Conservation (phyloP, 176 grass and related monocot genomes). For the Tillandsia leiboldiana region DNA sequence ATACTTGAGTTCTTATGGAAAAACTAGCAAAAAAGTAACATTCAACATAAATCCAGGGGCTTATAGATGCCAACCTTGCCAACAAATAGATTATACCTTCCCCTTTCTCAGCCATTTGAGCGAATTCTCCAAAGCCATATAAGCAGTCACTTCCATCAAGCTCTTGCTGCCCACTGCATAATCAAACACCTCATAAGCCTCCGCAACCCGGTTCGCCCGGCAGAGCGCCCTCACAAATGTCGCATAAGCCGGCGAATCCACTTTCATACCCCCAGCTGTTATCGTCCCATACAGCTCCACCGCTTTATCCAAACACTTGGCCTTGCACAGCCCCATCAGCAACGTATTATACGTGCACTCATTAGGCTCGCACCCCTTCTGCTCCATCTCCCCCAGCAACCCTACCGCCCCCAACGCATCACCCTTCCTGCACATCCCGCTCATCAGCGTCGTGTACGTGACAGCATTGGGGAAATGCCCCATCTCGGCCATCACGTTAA, state of each 20-base stretch:
- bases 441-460: slow-evolving; percentile 87
- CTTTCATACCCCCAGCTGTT: slow-evolving; percentile 46
- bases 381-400: slow-evolving; percentile 58
- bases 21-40: neutral
- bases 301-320: slow-evolving; percentile 55
- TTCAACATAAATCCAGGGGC: neutral
- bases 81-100: slow-evolving; percentile 17
- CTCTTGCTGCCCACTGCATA: slow-evolving; percentile 68
- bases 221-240: slow-evolving; percentile 58
- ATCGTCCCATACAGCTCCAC: slow-evolving; percentile 55
- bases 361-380: slow-evolving; percentile 56
- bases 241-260: slow-evolving; percentile 47
- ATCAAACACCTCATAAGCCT: slow-evolving; percentile 79
- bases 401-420: slow-evolving; percentile 34
- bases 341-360: slow-evolving; percentile 72
- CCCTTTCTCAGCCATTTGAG: slow-evolving; percentile 61
- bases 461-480: slow-evolving; percentile 56
- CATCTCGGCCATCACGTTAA: slow-evolving; percentile 43
- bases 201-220: slow-evolving; percentile 27
- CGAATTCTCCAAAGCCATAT: slow-evolving; percentile 51
- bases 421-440: slow-evolving; percentile 79
- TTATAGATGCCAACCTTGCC: neutral
- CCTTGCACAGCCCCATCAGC: slow-evolving; percentile 82
- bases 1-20: neutral
- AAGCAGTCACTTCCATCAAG: slow-evolving; percentile 32